Evolutionary conservation across 1,139 yeast genomes (phyloP), one percentile per base, ranked within the genome.

Genomic region (Scheffersomyces segobiensis): DNA sequence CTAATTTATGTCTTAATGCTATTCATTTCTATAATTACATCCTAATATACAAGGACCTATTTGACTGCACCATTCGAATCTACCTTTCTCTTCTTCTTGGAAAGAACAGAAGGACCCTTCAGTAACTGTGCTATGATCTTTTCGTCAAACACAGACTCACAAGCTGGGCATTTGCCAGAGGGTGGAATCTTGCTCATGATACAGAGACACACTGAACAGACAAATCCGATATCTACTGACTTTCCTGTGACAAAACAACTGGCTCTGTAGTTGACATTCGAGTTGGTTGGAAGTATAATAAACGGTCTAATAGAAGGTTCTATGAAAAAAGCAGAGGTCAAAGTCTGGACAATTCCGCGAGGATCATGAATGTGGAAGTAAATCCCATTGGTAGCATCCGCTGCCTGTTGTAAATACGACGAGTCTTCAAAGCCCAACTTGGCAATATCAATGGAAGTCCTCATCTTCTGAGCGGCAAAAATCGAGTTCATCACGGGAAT

Each of bases 401-500:
- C 85, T 0, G 99, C 98, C 71, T 96, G 99, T 69, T 96, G 99
- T 58, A 96, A 74, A 68, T 93, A 93, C 1, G 96, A 90, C 1
- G 97, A 88, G 63, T 87, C 75, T 50, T 65, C 84, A 18, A 80
- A 78, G 1, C 95, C 95, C 53, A 96, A 77, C 69, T 93, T 93
- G 60, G 96, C 93, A 20, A 93, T 93, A 71, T 96, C 98, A 18
- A 95, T 87, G 2, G 97, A 91, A 14, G 95, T 87, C 67, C 88
- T 88, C 88, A 91, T 85, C 72, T 93, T 93, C 66, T 95, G 98
- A 0, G 99, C 97, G 0, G 98, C 96, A 75, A 96, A 96, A 52
- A 95, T 93, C 63, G 96, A 84, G 73, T 96, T 96, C 99, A 96
- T 96, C 53, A 93, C 87, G 4, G 98, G 91, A 51, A 95, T 91